Conservation (phyloP, 164 flowering plant genomes). For the Hamamelis virginiana region DNA sequence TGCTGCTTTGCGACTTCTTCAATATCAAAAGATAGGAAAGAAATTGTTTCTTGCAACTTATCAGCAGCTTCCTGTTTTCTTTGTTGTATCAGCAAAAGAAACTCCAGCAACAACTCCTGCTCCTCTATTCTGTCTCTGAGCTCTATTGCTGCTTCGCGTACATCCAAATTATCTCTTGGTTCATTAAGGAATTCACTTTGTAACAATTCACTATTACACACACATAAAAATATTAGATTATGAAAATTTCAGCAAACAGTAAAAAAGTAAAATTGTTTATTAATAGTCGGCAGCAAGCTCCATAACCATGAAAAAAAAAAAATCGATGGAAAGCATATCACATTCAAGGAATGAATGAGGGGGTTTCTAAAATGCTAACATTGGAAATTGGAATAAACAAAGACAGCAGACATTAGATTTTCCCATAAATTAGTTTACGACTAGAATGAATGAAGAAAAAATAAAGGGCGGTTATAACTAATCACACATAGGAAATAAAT, state of each 20-base stretch:
- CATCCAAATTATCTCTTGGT: slow-evolving; percentile 65
- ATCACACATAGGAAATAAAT: too few relatives aligned
- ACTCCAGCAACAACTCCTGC: slow-evolving; percentile 79
- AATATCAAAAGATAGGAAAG: slow-evolving; percentile 70
- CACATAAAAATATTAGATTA: neutral
- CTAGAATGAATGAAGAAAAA: too few relatives aligned
- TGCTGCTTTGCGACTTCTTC: slow-evolving; percentile 73
- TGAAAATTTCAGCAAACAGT: neutral
- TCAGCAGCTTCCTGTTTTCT: slow-evolving; percentile 70
- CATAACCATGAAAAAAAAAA: neutral
- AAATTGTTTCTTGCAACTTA: slow-evolving; percentile 60
- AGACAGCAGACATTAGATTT: too few relatives aligned
- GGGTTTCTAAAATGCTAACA: neutral
- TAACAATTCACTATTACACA: slow-evolving; percentile 66
- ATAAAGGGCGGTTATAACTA: too few relatives aligned
- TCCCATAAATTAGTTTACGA: too few relatives aligned
- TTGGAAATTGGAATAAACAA: too few relatives aligned
- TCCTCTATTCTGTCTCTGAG: slow-evolving; percentile 79
- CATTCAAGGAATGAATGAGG: neutral
- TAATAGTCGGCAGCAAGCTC: neutral
- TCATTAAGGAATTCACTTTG: slow-evolving; percentile 85
- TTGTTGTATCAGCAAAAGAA: slow-evolving; percentile 66
- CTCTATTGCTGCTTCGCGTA: slow-evolving; percentile 78
- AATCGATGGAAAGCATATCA: neutral
- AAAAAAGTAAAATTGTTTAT: neutral